Evolutionary conservation across 2,329 filamentous ascomycete genomes (phyloP).

Genomic region (Cryphonectria carpinicola): DNA sequence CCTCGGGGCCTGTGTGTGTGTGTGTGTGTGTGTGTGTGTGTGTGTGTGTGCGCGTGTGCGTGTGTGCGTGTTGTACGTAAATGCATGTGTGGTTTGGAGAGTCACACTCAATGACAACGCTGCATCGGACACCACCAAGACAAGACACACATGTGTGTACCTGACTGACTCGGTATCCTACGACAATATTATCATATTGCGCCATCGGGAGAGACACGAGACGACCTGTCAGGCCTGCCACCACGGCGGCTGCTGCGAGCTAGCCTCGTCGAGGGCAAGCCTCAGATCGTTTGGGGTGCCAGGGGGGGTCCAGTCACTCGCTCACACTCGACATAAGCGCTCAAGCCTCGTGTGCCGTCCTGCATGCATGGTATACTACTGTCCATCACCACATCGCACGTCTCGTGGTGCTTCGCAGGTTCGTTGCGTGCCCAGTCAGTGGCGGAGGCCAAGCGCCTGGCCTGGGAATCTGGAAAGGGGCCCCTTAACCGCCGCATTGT

Average conservation of each 20-base stretch:
- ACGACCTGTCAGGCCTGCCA: background rate
- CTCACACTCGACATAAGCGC: background rate
- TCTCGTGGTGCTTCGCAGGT: background rate
- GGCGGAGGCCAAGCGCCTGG: background rate
- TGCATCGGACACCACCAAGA: background rate
- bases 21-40: background rate
- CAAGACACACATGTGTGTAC: background rate
- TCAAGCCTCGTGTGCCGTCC: background rate
- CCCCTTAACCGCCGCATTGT: background rate
- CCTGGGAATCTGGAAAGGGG: background rate
- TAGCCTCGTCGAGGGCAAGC: slow-evolving; percentile 1
- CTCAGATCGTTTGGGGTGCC: background rate
- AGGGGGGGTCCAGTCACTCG: background rate
- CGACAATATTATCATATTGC: background rate
- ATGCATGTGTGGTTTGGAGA: background rate
- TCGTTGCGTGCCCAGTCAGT: background rate
- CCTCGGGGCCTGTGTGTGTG: background rate
- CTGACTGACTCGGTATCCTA: background rate
- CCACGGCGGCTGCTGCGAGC: background rate
- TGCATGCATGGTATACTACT: background rate
- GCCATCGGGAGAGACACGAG: background rate
- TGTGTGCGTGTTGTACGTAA: background rate
- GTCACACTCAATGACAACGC: background rate
- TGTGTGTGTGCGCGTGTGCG: background rate
- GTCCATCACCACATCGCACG: background rate